Conservation (phyloP, 352 stramenopile species). For the Phytophthora hibernalis region DNA sequence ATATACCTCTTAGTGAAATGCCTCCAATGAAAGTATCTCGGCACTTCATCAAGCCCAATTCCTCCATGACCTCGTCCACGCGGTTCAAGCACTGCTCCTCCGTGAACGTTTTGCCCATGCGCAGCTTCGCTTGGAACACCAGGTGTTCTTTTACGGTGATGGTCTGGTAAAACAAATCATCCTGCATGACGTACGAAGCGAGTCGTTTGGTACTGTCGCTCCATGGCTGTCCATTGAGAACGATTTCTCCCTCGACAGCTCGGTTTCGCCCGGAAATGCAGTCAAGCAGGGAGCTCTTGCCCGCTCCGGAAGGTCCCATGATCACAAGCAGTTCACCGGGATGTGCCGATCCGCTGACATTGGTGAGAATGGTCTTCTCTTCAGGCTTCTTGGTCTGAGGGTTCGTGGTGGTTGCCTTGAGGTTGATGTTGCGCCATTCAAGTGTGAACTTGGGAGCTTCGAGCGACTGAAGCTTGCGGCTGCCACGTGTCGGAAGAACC, state of each 20-base stretch:
- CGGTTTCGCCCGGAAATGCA: conserved; percentile 92
- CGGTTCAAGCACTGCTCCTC: conserved; percentile 34
- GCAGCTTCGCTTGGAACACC: conserved; percentile 79
- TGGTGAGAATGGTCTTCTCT: conserved; percentile 56
- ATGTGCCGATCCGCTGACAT: conserved; percentile 47
- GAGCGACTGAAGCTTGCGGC: conserved; percentile 10
- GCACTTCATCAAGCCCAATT: conserved; percentile 53
- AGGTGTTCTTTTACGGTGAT: conserved; percentile 84
- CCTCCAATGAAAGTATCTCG: conserved; percentile 58
- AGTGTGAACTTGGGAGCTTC: conserved; percentile 36
- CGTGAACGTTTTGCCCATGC: conserved; percentile 50
- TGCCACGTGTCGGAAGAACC: neutral
- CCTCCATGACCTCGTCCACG: conserved; percentile 52
- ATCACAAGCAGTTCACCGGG: conserved; percentile 71
- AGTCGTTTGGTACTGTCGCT: conserved; percentile 42
- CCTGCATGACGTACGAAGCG: conserved; percentile 88
- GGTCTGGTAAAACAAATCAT: conserved; percentile 91
- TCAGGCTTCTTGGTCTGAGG: conserved; percentile 45
- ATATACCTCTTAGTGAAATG: conserved; percentile 52
- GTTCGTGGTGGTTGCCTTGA: conserved; percentile 44
- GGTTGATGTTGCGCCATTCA: conserved; percentile 48
- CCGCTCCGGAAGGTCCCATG: conserved; percentile 74
- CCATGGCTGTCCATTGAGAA: conserved; percentile 62
- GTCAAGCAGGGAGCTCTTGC: conserved; percentile 89
- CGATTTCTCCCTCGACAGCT: conserved; percentile 58